These are phyloP conservation scores for Ceratocystis papillata DNA, from an alignment of 2,329 filamentous ascomycete species.

Conservation along the genomic window DNA sequence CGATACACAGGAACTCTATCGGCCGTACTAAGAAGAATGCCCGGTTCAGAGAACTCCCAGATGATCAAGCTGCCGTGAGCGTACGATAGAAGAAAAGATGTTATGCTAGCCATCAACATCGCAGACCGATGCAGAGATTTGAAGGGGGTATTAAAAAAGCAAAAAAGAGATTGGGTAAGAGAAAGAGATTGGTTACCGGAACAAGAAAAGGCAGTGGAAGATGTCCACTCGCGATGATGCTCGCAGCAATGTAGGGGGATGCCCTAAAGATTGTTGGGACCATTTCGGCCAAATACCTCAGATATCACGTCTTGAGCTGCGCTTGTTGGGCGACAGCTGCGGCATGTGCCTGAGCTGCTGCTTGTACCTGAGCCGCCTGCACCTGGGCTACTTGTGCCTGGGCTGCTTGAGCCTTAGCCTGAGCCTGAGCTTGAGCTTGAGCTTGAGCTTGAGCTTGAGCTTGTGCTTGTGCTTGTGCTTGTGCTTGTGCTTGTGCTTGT, in stretches of 20 bases:
- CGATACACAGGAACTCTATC: neutral
- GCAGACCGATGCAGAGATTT: neutral
- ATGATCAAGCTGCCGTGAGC: neutral
- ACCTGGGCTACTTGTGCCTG: neutral
- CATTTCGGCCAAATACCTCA: neutral
- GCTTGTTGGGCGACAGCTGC: conserved; percentile 17
- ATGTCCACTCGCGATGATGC: neutral
- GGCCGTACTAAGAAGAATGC: neutral
- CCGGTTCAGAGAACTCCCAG: neutral
- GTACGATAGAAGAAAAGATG: neutral
- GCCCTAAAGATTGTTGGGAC: neutral
- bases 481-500: conserved; percentile 24
- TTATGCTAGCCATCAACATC: neutral
- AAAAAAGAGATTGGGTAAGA: conserved; percentile 14
- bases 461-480: conserved; percentile 14
- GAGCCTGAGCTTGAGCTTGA: conserved; percentile 25
- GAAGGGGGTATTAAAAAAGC: conserved; percentile 18
- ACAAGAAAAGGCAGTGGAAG: neutral
- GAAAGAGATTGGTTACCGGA: conserved; percentile 23
- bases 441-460: conserved; percentile 27
- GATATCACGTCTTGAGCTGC: conserved; percentile 16
- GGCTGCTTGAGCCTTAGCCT: conserved; percentile 24
- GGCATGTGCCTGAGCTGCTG: conserved; percentile 15
- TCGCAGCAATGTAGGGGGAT: neutral
- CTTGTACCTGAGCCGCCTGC: conserved; percentile 5